phyloP scores from a whole-genome alignment of 306 rosid species.

The Rosa persica region DNA sequence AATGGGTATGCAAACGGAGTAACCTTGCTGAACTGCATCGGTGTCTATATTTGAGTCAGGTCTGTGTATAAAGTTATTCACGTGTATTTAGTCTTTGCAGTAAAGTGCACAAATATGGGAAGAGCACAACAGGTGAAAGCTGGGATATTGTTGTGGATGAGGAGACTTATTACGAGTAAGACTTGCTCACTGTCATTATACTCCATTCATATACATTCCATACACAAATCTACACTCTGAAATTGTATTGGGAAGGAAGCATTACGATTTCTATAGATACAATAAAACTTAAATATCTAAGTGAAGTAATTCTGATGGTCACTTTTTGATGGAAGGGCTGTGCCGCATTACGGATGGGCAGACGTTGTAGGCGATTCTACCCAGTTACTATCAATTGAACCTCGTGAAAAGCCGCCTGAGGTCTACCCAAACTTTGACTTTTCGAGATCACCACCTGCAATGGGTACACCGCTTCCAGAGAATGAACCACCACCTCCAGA shows the following conservation, averaged over 20 bases:
- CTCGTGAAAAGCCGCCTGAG: conserved; percentile 82
- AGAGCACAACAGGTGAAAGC: conserved; percentile 93
- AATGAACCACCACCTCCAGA: conserved; percentile 39
- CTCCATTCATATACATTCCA: not conserved
- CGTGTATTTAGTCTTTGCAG: conserved; percentile 44
- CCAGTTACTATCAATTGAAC: conserved; percentile 80
- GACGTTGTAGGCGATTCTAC: conserved; percentile 91
- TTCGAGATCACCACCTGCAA: conserved; percentile 34
- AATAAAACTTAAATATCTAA: not conserved
- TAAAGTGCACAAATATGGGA: conserved; percentile 96
- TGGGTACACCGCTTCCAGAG: conserved; percentile 30
- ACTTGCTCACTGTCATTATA: conserved; percentile 4
- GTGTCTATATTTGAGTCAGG: not conserved
- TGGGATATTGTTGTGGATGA: conserved; percentile 96
- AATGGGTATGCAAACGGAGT: conserved; percentile 58
- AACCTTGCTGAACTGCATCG: conserved; percentile 11
- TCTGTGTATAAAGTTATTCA: conserved; percentile 6
- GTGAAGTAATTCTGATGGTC: conserved; percentile 12
- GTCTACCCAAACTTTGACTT: conserved; percentile 73
- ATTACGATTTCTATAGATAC: not conserved
- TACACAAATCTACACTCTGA: not conserved
- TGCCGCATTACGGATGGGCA: conserved; percentile 98
- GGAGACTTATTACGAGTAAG: conserved; percentile 94
- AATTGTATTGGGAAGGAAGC: not conserved
- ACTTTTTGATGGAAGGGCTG: conserved; percentile 57